Conservation (phyloP, 1,284 basidiomycete genomes). For the Hemileia vastatrix region DNA sequence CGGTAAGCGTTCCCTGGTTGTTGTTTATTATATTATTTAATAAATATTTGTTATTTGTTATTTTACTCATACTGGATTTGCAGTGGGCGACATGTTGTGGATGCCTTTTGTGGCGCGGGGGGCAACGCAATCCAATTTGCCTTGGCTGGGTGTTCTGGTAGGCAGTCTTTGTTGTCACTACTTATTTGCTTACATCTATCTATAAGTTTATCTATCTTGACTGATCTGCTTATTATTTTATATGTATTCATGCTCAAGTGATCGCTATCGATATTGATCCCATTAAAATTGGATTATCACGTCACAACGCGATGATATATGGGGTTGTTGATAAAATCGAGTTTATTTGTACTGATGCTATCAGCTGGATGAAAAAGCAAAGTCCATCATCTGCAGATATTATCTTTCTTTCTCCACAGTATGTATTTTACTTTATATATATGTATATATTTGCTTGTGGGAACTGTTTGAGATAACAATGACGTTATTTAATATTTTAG, state of each 20-base stretch:
- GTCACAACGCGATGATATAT: conserved; percentile 83
- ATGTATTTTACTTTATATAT: conserved; percentile 52
- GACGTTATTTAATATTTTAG: neutral
- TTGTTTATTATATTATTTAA: conserved; percentile 32
- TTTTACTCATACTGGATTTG: neutral
- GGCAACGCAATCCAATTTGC: conserved; percentile 97
- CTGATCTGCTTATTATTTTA: conserved; percentile 3
- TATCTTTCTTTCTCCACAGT: conserved; percentile 84
- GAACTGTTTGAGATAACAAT: neutral
- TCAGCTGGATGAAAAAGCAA: conserved; percentile 61
- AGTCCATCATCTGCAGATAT: conserved; percentile 51
- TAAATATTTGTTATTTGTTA: neutral
- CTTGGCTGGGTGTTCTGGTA: conserved; percentile 67
- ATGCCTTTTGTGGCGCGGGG: conserved; percentile 95
- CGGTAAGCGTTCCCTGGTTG: conserved; percentile 48
- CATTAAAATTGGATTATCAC: conserved; percentile 68
- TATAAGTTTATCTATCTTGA: neutral
- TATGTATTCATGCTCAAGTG: conserved; percentile 50
- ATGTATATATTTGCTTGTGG: neutral
- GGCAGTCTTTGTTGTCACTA: neutral
- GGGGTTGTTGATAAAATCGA: conserved; percentile 89
- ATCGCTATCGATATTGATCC: conserved; percentile 85
- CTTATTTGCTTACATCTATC: neutral
- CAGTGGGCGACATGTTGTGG: conserved; percentile 52
- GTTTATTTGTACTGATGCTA: conserved; percentile 79